Base-by-base conservation (phyloP, 2,329 filamentous ascomycete species). In the Xylariomycetidae sp. region DNA sequence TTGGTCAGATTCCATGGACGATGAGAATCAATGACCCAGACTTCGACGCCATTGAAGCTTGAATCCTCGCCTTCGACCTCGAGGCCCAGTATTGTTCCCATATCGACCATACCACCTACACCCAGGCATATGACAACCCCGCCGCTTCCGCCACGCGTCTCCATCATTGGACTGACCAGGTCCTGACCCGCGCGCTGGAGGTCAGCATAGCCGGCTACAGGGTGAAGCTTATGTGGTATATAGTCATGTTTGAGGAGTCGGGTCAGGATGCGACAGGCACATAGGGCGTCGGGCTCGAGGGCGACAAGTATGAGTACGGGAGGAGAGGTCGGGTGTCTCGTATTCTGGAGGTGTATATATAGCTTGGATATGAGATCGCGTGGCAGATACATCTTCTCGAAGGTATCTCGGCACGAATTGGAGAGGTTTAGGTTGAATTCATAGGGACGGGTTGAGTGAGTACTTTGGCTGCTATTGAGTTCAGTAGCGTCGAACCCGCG, bases 191-290 rank as follows among this genome's bases (percentile, higher is more conserved):
- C 83, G 48, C 79, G 81, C 54, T 86, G 75, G 29, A 98, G 77
- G 58, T 97, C 92, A 45, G 79, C 82, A 77, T 96, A 97, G 35
- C 92, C 92, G 14, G 87, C 80, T 34, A 98, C 83, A 2, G 92
- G 92, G 53, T 96, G 87, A 54, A 97, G 95, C 64, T 96, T 97
- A 67, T 97, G 90, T 11, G 85, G 86, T 49, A 98, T 94, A 57
- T 94, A 97, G 69, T 98, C 92, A 70, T 90, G 85, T 64, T 94
- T 96, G 40, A 98, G 72, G n/a, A 98, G 74, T 31, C 84, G 77
- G 3, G 90, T 94, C 30, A 98, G 78, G 41, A 98, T 96, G 41
- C 89, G 88, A 59, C 88, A 94, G 42, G 89, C 92, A 63, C 90
- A 97, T 42, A 98, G 79, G 44, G 92, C 86, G 66, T 98, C 92